Conservation (phyloP, 2,329 filamentous ascomycete genomes). For the Ramularia endophylla region DNA sequence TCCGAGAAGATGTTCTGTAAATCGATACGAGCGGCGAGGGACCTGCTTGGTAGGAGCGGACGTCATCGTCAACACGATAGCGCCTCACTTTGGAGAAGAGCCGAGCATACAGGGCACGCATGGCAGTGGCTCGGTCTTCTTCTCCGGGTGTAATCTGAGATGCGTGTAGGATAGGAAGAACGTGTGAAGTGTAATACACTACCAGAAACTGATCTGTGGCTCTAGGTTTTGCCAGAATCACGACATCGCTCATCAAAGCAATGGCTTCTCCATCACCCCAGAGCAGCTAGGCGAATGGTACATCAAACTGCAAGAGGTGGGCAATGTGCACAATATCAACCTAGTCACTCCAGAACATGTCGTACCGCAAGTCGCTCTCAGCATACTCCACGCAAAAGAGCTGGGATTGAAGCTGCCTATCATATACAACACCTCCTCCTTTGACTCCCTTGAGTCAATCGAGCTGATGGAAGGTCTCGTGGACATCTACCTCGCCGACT, state of each 20-base stretch:
- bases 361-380: slow-evolving; percentile 73
- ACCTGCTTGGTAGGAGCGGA: slow-evolving; percentile 69
- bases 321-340: slow-evolving; percentile 86
- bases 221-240: slow-evolving; percentile 65
- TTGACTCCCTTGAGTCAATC: slow-evolving; percentile 68
- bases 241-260: slow-evolving; percentile 76
- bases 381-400: slow-evolving; percentile 66
- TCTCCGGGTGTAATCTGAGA: slow-evolving; percentile 67
- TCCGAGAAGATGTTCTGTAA: slow-evolving; percentile 69
- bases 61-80: slow-evolving; percentile 76
- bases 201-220: too few species aligned
- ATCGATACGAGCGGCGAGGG: slow-evolving; percentile 73
- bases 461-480: slow-evolving; percentile 70
- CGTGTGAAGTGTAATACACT: too few species aligned
- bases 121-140: slow-evolving; percentile 75
- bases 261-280: slow-evolving; percentile 71
- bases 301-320: slow-evolving; percentile 71
- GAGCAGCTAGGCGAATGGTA: slow-evolving; percentile 79
- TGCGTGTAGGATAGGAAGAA: slow-evolving; percentile 43
- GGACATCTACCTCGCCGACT: slow-evolving; percentile 83
- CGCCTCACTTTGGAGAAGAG: slow-evolving; percentile 79
- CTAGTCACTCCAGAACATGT: slow-evolving; percentile 82
- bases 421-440: slow-evolving; percentile 79
- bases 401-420: slow-evolving; percentile 66
- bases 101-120: slow-evolving; percentile 78